Percentiles rank a stretch among this genome's conserved stretches.
Evolutionary conservation across 2,329 filamentous ascomycete species (phyloP).

Genomic region (Penicillium sp.): DNA sequence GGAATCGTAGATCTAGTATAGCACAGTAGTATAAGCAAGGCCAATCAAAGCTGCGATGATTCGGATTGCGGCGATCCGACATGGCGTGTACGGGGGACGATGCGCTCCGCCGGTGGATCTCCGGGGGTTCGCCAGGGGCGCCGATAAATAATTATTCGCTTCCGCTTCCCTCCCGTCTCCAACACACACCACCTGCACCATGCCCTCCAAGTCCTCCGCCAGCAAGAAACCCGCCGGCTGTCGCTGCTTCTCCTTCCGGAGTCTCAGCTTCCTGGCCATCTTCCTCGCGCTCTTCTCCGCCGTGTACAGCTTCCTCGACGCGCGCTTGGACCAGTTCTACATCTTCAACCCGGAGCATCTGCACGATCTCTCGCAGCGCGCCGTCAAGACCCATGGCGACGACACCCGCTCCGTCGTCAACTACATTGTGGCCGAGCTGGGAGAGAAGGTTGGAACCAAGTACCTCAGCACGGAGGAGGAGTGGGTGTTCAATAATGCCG

Average conservation of each 20-base stretch:
- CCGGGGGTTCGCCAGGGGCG: constrained; percentile 16
- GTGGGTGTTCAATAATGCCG: constrained; percentile 91
- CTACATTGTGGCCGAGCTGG: constrained; percentile 68
- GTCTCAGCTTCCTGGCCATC: constrained; percentile 33
- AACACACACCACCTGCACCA: constrained; percentile 10
- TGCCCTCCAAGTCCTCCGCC: constrained; percentile 27
- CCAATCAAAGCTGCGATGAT: constrained; percentile 15
- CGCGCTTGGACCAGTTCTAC: constrained; percentile 58
- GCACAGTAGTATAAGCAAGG: too few species aligned
- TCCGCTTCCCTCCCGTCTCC: constrained; percentile 1
- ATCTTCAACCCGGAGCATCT: constrained; percentile 69
- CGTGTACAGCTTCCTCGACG: constrained; percentile 38
- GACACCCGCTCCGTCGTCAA: constrained; percentile 67
- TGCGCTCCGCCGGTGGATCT: constrained; percentile 17
- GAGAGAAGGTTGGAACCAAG: constrained; percentile 45
- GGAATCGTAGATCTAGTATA: too few species aligned
- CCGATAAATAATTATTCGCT: constrained; percentile 10
- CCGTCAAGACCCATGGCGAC: constrained; percentile 67
- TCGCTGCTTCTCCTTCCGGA: constrained; percentile 30
- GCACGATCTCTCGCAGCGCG: constrained; percentile 64
- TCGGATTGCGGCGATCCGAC: constrained; percentile 23
- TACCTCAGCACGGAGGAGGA: constrained; percentile 70
- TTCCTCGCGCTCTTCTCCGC: constrained; percentile 38
- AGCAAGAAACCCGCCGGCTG: constrained; percentile 23
- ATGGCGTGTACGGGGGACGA: constrained; percentile 19